Evolutionary conservation across 2,329 filamentous ascomycete genomes (phyloP).

Genomic region (Cordyceps farinosa): DNA sequence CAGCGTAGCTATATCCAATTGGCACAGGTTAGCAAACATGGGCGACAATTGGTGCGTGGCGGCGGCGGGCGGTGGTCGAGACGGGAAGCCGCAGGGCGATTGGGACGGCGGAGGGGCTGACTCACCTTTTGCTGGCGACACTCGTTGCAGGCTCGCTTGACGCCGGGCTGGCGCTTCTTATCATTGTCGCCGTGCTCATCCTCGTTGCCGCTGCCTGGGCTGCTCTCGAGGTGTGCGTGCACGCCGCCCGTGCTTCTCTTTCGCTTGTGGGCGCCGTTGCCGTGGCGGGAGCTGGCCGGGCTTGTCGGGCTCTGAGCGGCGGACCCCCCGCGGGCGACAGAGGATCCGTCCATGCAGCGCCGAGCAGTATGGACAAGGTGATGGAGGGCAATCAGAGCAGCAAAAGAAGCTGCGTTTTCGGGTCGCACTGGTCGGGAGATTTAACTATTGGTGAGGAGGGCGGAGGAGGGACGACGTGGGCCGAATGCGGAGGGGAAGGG

Average conservation of each 20-base stretch:
- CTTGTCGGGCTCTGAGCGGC: slow-evolving; percentile 53
- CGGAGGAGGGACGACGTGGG: slow-evolving; percentile 17
- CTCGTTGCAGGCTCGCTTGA: slow-evolving; percentile 80
- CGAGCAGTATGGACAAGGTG: slow-evolving; percentile 21
- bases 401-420: slow-evolving; percentile 16
- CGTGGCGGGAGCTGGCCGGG: slow-evolving; percentile 51
- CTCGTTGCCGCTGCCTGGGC: slow-evolving; percentile 57
- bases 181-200: slow-evolving; percentile 53
- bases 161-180: slow-evolving; percentile 63
- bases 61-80: background rate
- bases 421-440: slow-evolving; percentile 23
- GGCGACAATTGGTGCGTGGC: background rate
- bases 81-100: background rate
- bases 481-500: slow-evolving; percentile 31
- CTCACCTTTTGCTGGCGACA: slow-evolving; percentile 81
- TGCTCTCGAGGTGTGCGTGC: slow-evolving; percentile 52
- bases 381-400: slow-evolving; percentile 17
- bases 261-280: slow-evolving; percentile 50
- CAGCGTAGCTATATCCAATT: slow-evolving; percentile 61
- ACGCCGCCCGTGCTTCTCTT: slow-evolving; percentile 54
- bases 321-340: slow-evolving; percentile 41
- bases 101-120: slow-evolving; percentile 23
- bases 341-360: slow-evolving; percentile 47
- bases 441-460: slow-evolving; percentile 20
- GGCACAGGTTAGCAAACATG: slow-evolving; percentile 9